phyloP scores from a whole-genome alignment of 2,329 filamentous ascomycete species.

The Lithohypha guttulata region DNA sequence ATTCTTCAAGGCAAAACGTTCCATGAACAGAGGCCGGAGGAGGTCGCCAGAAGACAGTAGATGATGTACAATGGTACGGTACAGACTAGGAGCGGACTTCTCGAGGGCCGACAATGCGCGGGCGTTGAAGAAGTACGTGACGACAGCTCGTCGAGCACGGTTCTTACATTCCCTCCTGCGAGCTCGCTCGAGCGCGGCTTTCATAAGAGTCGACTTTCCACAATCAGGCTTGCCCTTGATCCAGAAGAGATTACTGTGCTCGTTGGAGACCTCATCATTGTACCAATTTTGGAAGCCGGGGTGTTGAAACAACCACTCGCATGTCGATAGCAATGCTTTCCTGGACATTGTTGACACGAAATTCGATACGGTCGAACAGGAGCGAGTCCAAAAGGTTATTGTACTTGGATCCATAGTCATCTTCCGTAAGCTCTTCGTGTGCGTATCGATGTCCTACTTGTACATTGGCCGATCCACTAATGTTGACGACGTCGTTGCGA shows the following conservation, averaged over 20 bases:
- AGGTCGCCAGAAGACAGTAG: conserved; percentile 26
- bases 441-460: background rate
- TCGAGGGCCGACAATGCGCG: conserved; percentile 33
- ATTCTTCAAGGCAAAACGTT: conserved; percentile 10
- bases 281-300: conserved; percentile 31
- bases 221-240: conserved; percentile 34
- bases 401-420: conserved; percentile 11
- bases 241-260: conserved; percentile 26
- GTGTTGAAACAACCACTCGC: conserved; percentile 32
- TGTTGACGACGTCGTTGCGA: background rate
- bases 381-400: conserved; percentile 24
- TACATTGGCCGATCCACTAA: background rate
- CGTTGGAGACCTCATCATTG: conserved; percentile 15
- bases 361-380: conserved; percentile 31
- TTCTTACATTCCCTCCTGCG: conserved; percentile 12
- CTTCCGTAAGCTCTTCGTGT: conserved; percentile 8
- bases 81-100: conserved; percentile 38
- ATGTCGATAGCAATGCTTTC: conserved; percentile 29
- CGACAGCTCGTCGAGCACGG: conserved; percentile 15
- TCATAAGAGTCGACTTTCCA: conserved; percentile 39
- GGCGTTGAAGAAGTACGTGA: conserved; percentile 43
- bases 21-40: conserved; percentile 1
- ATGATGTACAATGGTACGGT: conserved; percentile 40
- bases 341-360: conserved; percentile 30
- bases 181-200: conserved; percentile 25